Evolutionary conservation across 139 green algal genomes (phyloP).

Genomic region (Coelastrella sp.): DNA sequence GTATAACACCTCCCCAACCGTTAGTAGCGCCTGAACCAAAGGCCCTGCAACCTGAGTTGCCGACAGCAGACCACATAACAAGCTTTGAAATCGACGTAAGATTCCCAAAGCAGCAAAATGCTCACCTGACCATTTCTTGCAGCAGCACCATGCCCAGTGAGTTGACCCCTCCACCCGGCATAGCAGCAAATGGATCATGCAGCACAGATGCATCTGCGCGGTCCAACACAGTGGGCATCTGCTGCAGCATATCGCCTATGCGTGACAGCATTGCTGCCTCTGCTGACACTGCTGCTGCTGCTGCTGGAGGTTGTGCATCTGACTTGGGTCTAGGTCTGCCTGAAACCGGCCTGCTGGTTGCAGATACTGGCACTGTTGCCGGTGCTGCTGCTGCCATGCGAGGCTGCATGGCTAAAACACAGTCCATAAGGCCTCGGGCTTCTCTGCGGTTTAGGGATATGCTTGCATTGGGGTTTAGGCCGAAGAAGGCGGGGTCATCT

Average conservation of each 20-base stretch:
- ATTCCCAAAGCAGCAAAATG: no score
- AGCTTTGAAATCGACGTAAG: no score
- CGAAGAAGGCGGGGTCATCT: constrained; percentile 81
- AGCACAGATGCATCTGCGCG: constrained; percentile 47
- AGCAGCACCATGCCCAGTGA: constrained; percentile 82
- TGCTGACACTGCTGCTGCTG: constrained; percentile 40
- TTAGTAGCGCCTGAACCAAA: no score
- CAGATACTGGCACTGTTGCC: background rate
- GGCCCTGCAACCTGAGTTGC: no score
- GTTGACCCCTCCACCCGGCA: constrained; percentile 71
- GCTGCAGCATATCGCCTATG: constrained; percentile 54
- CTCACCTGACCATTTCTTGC: constrained; percentile 40
- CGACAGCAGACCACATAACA: no score
- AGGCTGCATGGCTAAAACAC: constrained; percentile 78
- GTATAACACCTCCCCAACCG: no score
- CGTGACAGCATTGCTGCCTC: background rate
- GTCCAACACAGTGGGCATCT: constrained; percentile 60
- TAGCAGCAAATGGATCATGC: constrained; percentile 58
- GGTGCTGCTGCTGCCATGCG: constrained; percentile 17
- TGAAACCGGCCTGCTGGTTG: background rate
- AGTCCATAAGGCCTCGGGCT: constrained; percentile 58
- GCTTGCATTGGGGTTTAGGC: constrained; percentile 87
- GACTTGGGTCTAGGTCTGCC: background rate
- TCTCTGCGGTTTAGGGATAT: constrained; percentile 78
- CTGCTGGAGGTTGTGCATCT: background rate